Base-by-base conservation (phyloP, 169 alveolate species). In the Plasmodium coatneyi region DNA sequence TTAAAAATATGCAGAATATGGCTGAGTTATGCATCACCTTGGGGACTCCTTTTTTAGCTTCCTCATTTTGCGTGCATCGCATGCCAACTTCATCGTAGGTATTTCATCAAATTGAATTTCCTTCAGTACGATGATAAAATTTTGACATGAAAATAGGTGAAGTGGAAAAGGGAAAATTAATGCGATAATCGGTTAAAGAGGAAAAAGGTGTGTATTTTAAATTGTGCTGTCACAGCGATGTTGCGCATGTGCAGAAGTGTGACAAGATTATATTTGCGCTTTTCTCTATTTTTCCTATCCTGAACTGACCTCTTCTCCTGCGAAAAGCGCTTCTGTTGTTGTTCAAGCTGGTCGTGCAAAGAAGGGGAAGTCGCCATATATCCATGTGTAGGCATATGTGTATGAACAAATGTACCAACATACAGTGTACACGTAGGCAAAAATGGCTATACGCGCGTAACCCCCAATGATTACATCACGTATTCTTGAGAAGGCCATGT, bases 401-500 rank as follows among this genome's bases (percentile, higher is more conserved):
- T 34, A 25, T 66, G 76, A 22, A 22, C 9, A 66, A 66, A 66
- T 66, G 36, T 12, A 5, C 25, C 12, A 6, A 19, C 3, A 39
- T 1, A 54, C 56, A 30, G 7, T 16, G 71, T 6, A 41, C 54
- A 41, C 30, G 54, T 32, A 36, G 72, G 19, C 70, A 41, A 19
- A 36, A 9, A 43, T 0, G 32, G 5, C 16, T 36, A 12, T 14
- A 70, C 10, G 9, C 36, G 3, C 19, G 19, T 16, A 49, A 49
- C 60, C 9, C 22, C 6, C 12, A 36, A n/a, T 25, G 12, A 52
- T n/a, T 74, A 84, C 93, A 12, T 72, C 86, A 74, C 39, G 79
- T 16, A 84, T 84, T 84, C 60, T 84, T 16, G 93, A 84, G 32
- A 84, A 52, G 19, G 84, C 84, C 25, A 84, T 12, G 32, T 84